These are phyloP conservation scores for Lippia alba DNA, from an alignment of 305 asterid genomes.

Conservation along the genomic window DNA sequence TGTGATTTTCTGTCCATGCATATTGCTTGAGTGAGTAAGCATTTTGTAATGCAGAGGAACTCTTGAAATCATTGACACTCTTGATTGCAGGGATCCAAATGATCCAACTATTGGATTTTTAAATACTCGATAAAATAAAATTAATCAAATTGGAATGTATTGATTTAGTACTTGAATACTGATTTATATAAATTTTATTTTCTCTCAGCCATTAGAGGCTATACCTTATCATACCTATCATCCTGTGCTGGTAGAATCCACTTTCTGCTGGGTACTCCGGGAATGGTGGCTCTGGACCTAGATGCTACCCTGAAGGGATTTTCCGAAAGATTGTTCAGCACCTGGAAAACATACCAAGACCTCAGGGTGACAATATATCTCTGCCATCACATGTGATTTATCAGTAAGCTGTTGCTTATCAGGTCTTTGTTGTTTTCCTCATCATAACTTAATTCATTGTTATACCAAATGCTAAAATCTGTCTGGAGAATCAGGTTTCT, in stretches of 20 bases:
- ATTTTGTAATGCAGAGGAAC: conserved; percentile 18
- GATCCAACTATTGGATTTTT: conserved; percentile 95
- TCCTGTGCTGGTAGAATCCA: conserved; percentile 98
- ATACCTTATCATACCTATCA: conserved; percentile 93
- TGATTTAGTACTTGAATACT: conserved; percentile 28
- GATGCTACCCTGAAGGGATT: conserved; percentile 89
- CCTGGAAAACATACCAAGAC: conserved; percentile 92
- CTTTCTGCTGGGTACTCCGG: conserved; percentile 95
- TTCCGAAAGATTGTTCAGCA: conserved; percentile 91
- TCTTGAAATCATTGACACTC: conserved; percentile 27
- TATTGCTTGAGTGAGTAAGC: conserved; percentile 26
- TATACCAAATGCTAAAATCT: conserved; percentile 4
- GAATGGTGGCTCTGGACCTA: conserved; percentile 99
- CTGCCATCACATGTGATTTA: conserved; percentile 88
- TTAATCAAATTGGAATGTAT: conserved; percentile 22
- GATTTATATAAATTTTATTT: conserved; percentile 27
- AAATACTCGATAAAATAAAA: conserved; percentile 23
- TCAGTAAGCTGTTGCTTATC: conserved; percentile 73
- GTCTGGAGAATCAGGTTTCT: conserved; percentile 3
- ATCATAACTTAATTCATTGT: conserved; percentile 11
- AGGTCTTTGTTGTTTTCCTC: conserved; percentile 29
- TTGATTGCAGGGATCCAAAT: conserved; percentile 85
- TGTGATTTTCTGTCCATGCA: background rate
- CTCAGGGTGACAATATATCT: conserved; percentile 93
- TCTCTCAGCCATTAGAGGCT: conserved; percentile 92